Evolutionary conservation across 441 rosid species (phyloP).

Genomic region (Adansonia grandidieri): DNA sequence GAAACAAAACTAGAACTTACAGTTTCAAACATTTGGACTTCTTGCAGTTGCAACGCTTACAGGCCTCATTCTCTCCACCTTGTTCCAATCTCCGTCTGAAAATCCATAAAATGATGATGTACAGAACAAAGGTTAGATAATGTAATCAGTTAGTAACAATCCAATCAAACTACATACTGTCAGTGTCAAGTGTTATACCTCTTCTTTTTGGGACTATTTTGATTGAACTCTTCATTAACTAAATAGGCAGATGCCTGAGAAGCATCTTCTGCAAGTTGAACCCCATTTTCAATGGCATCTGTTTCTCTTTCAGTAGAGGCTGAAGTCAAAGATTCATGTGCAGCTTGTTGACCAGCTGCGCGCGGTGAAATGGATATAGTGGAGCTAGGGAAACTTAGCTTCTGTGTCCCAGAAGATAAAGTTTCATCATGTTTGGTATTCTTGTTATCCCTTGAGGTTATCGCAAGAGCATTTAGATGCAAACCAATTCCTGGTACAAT

Average conservation of each 20-base stretch:
- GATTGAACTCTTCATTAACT: slow-evolving; percentile 48
- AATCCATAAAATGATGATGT: slow-evolving; percentile 22
- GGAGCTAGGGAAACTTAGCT: slow-evolving; percentile 45
- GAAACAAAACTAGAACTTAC: slow-evolving; percentile 50
- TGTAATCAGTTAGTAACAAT: not conserved
- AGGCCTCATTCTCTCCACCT: slow-evolving; percentile 69
- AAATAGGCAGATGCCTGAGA: slow-evolving; percentile 48
- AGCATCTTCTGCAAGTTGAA: slow-evolving; percentile 47
- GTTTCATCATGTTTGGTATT: slow-evolving; percentile 44
- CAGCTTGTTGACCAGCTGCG: slow-evolving; percentile 38
- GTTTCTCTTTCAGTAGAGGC: slow-evolving; percentile 52
- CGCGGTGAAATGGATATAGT: slow-evolving; percentile 39
- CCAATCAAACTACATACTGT: slow-evolving; percentile 8
- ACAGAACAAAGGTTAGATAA: not conserved
- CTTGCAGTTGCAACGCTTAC: slow-evolving; percentile 99
- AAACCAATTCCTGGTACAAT: slow-evolving; percentile 88
- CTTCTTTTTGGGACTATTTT: slow-evolving; percentile 64
- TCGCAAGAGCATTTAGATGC: slow-evolving; percentile 84
- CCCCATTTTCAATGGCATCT: slow-evolving; percentile 48
- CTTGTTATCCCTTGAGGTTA: slow-evolving; percentile 53
- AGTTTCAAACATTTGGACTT: slow-evolving; percentile 98
- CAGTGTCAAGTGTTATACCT: slow-evolving; percentile 43
- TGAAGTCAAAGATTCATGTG: slow-evolving; percentile 42
- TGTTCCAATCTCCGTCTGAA: slow-evolving; percentile 69
- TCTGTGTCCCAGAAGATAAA: slow-evolving; percentile 44